Base-by-base conservation (phyloP, 2,329 filamentous ascomycete genomes). In the Colletotrichum sp. region DNA sequence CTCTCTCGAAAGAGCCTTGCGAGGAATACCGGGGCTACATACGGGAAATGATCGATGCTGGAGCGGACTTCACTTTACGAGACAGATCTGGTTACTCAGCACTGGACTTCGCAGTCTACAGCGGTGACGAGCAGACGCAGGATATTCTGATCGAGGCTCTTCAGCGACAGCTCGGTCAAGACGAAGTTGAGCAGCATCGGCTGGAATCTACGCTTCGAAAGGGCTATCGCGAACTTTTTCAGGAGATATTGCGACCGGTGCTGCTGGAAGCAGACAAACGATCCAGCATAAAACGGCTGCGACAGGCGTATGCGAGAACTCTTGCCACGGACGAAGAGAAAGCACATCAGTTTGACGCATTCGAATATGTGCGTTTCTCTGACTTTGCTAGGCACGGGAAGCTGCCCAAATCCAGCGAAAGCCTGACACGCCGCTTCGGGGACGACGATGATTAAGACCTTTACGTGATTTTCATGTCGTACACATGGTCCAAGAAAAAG, bases 1-100 rank as follows among this genome's bases (percentile, higher is more conserved):
- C 83, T 1, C 76, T 87, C 21, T 83, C 81, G 78, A 85, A 83
- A 70, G 85, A 86, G 70, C 83, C 83, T 1, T 85, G 82, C 1
- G 75, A 77, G 2, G 85, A 87, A 77, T 80, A 86, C 69, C 77
- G 80, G 1, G 69, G 77, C 2, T 85, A 85, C 70, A 75, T 86
- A 5, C 67, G 67, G 8, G 80, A 83, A 43, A 73, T 86, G 32
- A 76, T 85, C 1, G 78, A 82, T 10, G 79, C 79, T 2, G 82
- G 83, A 1, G 83, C 80, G 8, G 80, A 85, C 64, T 56, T 86
- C 72, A 77, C 80, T 24, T 73, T 80, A 6, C 68, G 78, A 4
- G 84, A 87, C 58, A 78, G 82, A 8, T 76, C 83, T 6, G 84
- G 83, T 7, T 86, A 85, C 69, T 81, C 78, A 8, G 84, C 84